Base-by-base conservation (phyloP, 257 asterid genomes). In the Anisodus acutangulus region DNA sequence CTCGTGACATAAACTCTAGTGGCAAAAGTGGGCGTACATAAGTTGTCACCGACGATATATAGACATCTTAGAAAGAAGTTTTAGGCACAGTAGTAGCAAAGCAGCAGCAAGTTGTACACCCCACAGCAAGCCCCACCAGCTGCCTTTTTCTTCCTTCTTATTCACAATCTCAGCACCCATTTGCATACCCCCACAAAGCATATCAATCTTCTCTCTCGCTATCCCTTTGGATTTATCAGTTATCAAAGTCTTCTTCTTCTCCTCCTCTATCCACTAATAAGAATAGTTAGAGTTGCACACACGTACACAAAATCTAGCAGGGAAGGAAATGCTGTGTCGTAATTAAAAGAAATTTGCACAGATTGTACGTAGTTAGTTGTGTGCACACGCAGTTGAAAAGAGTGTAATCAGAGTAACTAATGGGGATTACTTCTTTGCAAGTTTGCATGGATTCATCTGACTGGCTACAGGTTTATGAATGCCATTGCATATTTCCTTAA, bases 371-470 rank as follows among this genome's bases (percentile, higher is more conserved):
- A 11, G 35, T 13, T 11, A 4, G 58, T 12, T 16, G 69, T 62
- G 69, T 31, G 35, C 35, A 31, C 22, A 7, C 13, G 6, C 39
- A 47, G 35, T 31, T 31, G 35, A 31, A 31, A 74, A 49, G 19
- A 49, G 41, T 63, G 9, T 6, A 9, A n/a, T 2, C 1, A 17
- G 11, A 16, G 10, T 17, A 59, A 62, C 19, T 76, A 76, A 95
- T 93, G 97, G 95, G 90, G 82, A 91, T 93, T 76, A 88, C 95
- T 83, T 93, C 98, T 79, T 95, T 95, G 10, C 98, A 93, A 92
- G 99, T 93, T 81, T 92, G 98, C 98, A 94, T 95, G 98, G 98
- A 94, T 85, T 95, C 98, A 9, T 89, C 99, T 69, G 95, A 94
- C 85, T 92, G 98, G 99, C 84, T 95, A 62, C 97, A 94, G 98